A percentile compares a stretch with the other conserved stretches of the same genome.
Conservation (phyloP, 352 stramenopile genomes). For the Pythium vanterpoolii region DNA sequence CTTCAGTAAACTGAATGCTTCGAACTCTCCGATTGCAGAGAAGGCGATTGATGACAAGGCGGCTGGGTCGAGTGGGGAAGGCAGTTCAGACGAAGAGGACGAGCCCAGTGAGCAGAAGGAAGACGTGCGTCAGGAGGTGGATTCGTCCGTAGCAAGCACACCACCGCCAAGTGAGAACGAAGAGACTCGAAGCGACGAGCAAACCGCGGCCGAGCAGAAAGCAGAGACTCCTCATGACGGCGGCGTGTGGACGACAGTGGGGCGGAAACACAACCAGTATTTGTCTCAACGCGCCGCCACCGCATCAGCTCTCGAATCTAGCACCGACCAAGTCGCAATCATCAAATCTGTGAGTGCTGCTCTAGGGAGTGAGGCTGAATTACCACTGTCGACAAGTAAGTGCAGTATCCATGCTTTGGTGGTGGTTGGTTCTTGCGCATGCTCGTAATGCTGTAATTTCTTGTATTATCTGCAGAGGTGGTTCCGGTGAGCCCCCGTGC, state of each 20-base stretch:
- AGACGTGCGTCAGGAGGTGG: neutral
- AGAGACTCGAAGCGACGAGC: neutral
- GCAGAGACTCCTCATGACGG: conserved; percentile 6
- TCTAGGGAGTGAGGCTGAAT: neutral
- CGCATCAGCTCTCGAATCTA: neutral
- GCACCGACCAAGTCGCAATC: neutral
- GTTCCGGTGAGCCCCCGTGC: neutral
- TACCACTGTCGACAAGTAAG: neutral
- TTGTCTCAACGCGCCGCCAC: conserved; percentile 18
- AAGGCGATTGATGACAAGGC: conserved; percentile 23
- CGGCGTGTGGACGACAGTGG: conserved; percentile 69
- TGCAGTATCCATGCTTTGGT: neutral
- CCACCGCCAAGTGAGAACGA: neutral
- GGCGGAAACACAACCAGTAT: conserved; percentile 55
- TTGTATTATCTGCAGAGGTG: conserved; percentile 7
- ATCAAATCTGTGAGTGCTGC: neutral
- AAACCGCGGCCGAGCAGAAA: no score
- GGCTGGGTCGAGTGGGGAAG: conserved; percentile 16
- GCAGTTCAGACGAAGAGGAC: conserved; percentile 21
- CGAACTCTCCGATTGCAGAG: neutral
- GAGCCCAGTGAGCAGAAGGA: neutral
- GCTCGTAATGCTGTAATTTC: no score
- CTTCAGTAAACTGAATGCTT: conserved; percentile 21
- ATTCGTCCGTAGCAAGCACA: no score
- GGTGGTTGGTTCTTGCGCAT: neutral